Conservation (phyloP, 768 basidiomycete genomes). For the Obba rivulosa region DNA sequence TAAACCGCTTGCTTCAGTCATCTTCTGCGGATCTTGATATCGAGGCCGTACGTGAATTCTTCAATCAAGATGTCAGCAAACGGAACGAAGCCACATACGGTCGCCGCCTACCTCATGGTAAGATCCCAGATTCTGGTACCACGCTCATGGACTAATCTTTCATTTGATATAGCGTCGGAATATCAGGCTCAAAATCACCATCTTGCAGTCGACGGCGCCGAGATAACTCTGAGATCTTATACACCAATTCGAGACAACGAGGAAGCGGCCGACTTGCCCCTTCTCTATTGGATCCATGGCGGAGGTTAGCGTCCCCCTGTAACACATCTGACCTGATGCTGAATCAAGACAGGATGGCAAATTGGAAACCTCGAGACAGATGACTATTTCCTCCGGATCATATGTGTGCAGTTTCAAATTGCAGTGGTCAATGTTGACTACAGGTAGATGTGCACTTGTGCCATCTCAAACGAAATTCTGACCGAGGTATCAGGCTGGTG, state of each 20-base stretch:
- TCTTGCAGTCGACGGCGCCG: not conserved
- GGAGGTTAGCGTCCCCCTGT: conserved; percentile 4
- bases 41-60: too few species aligned
- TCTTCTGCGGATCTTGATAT: too few species aligned
- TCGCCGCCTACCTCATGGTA: too few species aligned
- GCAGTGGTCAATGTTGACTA: conserved; percentile 16
- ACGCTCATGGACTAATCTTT: too few species aligned
- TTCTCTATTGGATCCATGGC: conserved; percentile 8
- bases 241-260: not conserved
- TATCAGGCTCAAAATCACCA: conserved; percentile 1
- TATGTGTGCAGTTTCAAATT: conserved; percentile 13
- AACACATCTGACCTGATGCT: not conserved
- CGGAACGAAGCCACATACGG: too few species aligned
- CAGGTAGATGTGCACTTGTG: conserved; percentile 1
- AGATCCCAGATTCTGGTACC: too few species aligned
- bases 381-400: conserved; percentile 13
- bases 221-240: not conserved
- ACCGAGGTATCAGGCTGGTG: conserved; percentile 11
- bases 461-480: not conserved
- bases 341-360: conserved; percentile 1
- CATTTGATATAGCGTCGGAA: not conserved
- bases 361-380: conserved; percentile 11
- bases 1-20: too few species aligned
- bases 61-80: too few species aligned
- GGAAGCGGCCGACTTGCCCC: conserved; percentile 3